Percentiles rank a stretch among this genome's conserved stretches.
phyloP scores from a whole-genome alignment of 257 asterid species.

The Nicotiana knightiana region DNA sequence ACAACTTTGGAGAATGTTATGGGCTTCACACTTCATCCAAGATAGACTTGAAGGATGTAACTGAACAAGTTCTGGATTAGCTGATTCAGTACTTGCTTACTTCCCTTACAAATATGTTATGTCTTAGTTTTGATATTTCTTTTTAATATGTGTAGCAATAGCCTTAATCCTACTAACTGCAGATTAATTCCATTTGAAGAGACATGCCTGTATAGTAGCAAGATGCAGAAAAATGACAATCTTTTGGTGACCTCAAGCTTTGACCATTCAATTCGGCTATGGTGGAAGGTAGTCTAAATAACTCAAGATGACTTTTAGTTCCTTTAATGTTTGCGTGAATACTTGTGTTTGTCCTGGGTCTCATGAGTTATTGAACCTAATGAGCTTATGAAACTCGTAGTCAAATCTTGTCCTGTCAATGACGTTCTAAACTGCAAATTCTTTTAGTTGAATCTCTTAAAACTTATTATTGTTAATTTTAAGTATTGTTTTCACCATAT shows the following conservation, averaged over 20 bases:
- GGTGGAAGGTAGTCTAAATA: slow-evolving; percentile 54
- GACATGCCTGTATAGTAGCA: slow-evolving; percentile 23
- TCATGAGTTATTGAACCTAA: background rate
- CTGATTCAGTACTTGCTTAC: background rate
- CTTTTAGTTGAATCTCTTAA: background rate
- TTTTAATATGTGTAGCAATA: background rate
- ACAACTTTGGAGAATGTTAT: background rate
- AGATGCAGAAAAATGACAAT: slow-evolving; percentile 34
- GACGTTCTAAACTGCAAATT: background rate
- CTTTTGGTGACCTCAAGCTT: slow-evolving; percentile 67
- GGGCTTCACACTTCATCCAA: background rate
- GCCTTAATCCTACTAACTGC: slow-evolving; percentile 15
- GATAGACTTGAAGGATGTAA: background rate
- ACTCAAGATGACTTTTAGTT: background rate
- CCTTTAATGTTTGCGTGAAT: background rate
- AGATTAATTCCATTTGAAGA: slow-evolving; percentile 54
- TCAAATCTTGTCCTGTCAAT: background rate
- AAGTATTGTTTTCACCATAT: background rate
- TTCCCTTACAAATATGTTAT: background rate
- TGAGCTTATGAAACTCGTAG: background rate
- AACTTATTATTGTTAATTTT: background rate
- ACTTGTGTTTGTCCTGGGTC: background rate
- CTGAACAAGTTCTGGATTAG: background rate
- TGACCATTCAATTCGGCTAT: slow-evolving; percentile 69
- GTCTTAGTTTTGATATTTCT: background rate